phyloP scores from a whole-genome alignment of 495 filamentous ascomycete genomes.

The Entonaema liquescens region DNA sequence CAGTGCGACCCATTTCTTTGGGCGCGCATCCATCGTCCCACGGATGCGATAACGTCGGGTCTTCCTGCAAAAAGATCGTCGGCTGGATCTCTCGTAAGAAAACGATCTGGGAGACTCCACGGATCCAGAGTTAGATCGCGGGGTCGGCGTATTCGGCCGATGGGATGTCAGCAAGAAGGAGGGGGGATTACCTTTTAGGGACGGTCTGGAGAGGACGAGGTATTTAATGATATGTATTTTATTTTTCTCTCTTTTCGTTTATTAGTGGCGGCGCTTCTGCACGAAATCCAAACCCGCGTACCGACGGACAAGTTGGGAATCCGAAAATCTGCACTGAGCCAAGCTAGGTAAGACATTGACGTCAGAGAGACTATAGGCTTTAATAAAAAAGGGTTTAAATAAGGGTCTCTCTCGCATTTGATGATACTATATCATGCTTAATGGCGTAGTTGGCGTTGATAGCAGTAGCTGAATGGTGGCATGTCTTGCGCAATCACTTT shows the following conservation, averaged over 20 bases:
- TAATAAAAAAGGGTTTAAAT: not conserved
- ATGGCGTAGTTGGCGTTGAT: conserved; percentile 40
- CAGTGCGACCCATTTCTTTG: conserved; percentile 27
- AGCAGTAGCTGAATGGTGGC: conserved; percentile 8
- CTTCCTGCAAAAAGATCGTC: conserved; percentile 12
- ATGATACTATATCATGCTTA: conserved; percentile 14
- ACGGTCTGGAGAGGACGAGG: not conserved
- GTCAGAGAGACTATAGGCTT: conserved; percentile 14
- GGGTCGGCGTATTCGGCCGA: conserved; percentile 24
- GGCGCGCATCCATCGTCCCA: conserved; percentile 4
- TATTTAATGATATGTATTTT: not conserved
- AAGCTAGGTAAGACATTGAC: conserved; percentile 33
- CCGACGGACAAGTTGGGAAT: not conserved
- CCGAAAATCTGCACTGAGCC: conserved; percentile 20
- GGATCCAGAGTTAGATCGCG: conserved; percentile 28
- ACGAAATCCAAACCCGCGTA: not conserved
- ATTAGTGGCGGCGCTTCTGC: not conserved
- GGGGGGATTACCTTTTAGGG: too few species aligned
- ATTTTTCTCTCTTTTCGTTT: not conserved
- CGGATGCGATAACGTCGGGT: not conserved
- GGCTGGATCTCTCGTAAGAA: conserved; percentile 28
- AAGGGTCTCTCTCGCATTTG: conserved; percentile 4
- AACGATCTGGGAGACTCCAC: conserved; percentile 23
- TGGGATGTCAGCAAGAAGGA: conserved; percentile 1
- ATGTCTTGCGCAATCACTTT: conserved; percentile 2